Conservation (phyloP, 352 stramenopile genomes). For the Phytophthora cajani region DNA sequence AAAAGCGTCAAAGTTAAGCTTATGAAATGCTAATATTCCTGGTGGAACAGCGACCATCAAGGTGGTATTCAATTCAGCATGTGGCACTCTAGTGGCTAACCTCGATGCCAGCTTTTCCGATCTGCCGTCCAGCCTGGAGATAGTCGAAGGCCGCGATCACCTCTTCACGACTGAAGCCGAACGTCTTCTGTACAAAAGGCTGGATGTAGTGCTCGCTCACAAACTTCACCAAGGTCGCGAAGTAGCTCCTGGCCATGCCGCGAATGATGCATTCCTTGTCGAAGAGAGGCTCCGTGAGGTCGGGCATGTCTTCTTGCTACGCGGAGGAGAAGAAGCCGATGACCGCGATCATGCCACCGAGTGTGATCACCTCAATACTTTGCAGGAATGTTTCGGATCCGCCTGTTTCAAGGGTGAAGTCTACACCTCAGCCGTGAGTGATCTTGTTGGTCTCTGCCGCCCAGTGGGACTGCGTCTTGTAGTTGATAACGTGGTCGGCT, state of each 20-base stretch:
- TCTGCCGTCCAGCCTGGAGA: conserved; percentile 7
- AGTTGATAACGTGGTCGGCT: conserved; percentile 15
- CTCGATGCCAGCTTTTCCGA: conserved; percentile 17
- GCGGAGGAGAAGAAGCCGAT: conserved; percentile 7
- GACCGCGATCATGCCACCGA: neutral
- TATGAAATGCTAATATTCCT: no score
- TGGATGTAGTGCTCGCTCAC: conserved; percentile 5
- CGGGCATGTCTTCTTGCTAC: conserved; percentile 10
- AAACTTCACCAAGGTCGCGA: conserved; percentile 3
- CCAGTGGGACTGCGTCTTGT: conserved; percentile 9
- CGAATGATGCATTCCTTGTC: conserved; percentile 6
- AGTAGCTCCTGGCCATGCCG: conserved; percentile 1
- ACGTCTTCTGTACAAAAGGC: conserved; percentile 15
- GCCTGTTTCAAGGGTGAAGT: conserved; percentile 8
- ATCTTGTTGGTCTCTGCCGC: conserved; percentile 5
- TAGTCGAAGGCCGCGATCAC: conserved; percentile 3
- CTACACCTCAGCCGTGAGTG: conserved; percentile 2
- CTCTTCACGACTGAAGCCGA: conserved; percentile 9
- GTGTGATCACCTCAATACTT: conserved; percentile 7
- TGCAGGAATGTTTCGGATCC: conserved; percentile 7
- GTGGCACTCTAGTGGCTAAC: neutral
- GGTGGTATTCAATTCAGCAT: no score
- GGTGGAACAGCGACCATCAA: no score
- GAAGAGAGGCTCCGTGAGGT: conserved; percentile 1
- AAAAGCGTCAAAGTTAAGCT: no score